Conservation (phyloP, 2,329 filamentous ascomycete genomes). For the Lachnellula occidentalis region DNA sequence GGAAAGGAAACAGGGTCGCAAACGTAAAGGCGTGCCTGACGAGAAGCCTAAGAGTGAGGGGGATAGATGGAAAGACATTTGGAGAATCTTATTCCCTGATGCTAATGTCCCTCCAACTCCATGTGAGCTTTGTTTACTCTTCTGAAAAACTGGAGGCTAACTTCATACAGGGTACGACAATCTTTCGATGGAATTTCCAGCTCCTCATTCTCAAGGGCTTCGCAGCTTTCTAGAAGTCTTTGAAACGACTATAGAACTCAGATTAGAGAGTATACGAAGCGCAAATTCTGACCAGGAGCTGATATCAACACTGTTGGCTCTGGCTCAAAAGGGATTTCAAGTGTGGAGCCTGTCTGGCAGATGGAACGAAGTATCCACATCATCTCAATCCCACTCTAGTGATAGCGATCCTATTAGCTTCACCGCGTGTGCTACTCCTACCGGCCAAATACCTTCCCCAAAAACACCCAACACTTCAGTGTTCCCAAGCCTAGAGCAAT, state of each 20-base stretch:
- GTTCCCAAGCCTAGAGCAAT: not conserved
- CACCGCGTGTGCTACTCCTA: not conserved
- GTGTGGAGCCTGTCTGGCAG: not conserved
- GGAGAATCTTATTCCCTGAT: not conserved
- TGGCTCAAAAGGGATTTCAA: not conserved
- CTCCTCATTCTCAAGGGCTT: not conserved
- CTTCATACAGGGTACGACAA: not conserved
- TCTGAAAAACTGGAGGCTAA: not conserved
- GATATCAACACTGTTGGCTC: not conserved
- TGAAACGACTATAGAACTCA: not conserved
- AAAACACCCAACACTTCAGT: not conserved
- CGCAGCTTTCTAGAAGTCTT: not conserved
- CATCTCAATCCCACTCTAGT: not conserved
- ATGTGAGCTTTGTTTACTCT: not conserved
- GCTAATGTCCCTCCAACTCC: not conserved
- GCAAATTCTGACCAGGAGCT: not conserved
- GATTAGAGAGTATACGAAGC: not conserved
- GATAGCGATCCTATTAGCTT: not conserved
- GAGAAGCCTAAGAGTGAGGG: not conserved
- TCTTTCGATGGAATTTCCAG: not conserved
- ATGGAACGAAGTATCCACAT: not conserved
- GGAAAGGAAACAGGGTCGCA: constrained; percentile 1
- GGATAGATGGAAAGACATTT: not conserved
- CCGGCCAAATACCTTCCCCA: not conserved
- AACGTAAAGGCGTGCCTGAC: not conserved